Percentiles rank a stretch among this genome's conserved stretches.
These are phyloP conservation scores for Phytophthora kernoviae DNA, from an alignment of 352 stramenopile genomes.

Conservation along the genomic window DNA sequence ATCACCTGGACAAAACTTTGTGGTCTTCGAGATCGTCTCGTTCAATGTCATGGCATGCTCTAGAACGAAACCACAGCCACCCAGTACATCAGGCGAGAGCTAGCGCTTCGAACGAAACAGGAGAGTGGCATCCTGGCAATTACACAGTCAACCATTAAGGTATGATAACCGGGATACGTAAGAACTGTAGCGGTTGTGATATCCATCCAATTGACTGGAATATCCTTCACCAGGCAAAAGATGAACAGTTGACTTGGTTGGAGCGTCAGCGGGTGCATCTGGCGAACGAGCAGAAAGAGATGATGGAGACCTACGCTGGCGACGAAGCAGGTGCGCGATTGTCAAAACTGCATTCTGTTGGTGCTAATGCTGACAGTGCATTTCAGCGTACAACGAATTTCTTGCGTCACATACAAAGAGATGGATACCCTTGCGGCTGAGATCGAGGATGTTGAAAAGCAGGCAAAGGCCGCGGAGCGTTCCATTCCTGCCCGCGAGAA, in stretches of 20 bases:
- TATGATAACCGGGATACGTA: too few species aligned
- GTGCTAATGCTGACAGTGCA: neutral
- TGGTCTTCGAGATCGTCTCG: neutral
- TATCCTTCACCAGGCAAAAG: slow-evolving; percentile 32
- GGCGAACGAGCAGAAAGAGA: slow-evolving; percentile 32
- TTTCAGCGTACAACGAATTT: slow-evolving; percentile 23
- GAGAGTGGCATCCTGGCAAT: slow-evolving; percentile 37
- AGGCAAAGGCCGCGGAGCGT: slow-evolving; percentile 29
- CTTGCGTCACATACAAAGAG: slow-evolving; percentile 19
- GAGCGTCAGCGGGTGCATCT: slow-evolving; percentile 44
- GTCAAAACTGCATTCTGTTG: neutral
- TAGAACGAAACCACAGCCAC: slow-evolving; percentile 26
- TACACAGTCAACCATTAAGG: slow-evolving; percentile 44
- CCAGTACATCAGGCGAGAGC: slow-evolving; percentile 38
- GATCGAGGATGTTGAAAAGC: slow-evolving; percentile 26
- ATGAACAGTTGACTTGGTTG: slow-evolving; percentile 44
- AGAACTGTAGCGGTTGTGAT: slow-evolving; percentile 4
- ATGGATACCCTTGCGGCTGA: slow-evolving; percentile 26
- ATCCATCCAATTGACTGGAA: neutral
- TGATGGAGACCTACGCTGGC: slow-evolving; percentile 13
- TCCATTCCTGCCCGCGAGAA: slow-evolving; percentile 26
- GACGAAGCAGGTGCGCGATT: slow-evolving; percentile 32
- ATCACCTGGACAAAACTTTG: neutral
- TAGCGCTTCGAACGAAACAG: slow-evolving; percentile 38
- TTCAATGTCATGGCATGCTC: neutral